Evolutionary conservation across 75 land plant genomes (phyloP), one percentile per base, ranked within the genome.

Genomic region (Isoetes taiwanensis): DNA sequence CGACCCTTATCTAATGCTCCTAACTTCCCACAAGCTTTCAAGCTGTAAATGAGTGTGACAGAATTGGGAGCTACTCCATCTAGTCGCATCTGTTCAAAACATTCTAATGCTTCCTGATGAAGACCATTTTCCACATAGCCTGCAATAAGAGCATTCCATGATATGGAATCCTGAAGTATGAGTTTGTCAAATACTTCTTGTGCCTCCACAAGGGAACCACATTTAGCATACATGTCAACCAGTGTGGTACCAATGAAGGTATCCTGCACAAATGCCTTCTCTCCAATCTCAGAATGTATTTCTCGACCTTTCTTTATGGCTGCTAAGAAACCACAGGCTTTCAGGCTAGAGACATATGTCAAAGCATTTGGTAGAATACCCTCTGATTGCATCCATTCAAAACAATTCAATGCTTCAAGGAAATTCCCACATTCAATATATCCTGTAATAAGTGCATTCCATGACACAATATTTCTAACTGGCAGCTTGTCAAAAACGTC

Each of bases 201-300:
- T 12, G 72, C 72, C 28, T 62, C 64, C 3, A 23, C 58, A 8
- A 69, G 19, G 17, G 59, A 57, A 41, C 57, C 35, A 32, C 62
- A 78, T 16, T 30, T 62, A 14, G 58, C 52, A 43, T 78, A 78
- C 66, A 78, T 65, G 43, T 70, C 76, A 5, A 70, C 69, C 32
- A 78, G 37, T 41, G 77, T 63, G 38, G 60, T 62, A 57, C 77
- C 72, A 1, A 78, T 73, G 52, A 52, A 70, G 17, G 54, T 9
- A 38, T 73, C 31, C 17, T 59, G 38, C 0, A 58, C 43, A 8
- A 77, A 75, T 9, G 69, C 76, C 24, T 41, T 27, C 33, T 50
- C 34, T 20, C 65, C 59, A 37, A 67, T 62, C 28, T 32, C 52
- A 0, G 73, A 30, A 55, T 78, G 80, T 20, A 73, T 37, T 50